Evolutionary conservation across 2,329 filamentous ascomycete species (phyloP), one percentile per base, ranked within the genome.

Genomic region (Epichloe elymi): DNA sequence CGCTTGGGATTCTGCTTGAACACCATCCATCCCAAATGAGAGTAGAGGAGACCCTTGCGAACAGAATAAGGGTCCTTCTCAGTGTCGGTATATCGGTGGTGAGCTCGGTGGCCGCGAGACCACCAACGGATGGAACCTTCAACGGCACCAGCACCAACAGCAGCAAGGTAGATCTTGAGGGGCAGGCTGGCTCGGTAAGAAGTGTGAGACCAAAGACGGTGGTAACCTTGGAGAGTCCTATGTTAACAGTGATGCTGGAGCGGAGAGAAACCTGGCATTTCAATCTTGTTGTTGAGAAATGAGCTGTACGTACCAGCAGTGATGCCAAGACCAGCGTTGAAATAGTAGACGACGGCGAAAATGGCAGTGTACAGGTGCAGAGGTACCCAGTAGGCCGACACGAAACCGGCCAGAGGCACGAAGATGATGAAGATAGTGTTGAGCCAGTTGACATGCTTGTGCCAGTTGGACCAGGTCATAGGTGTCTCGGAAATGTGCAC

Each of bases 381-480:
- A 51, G 88, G 87, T 44, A 88, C 84, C 83, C 85, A 95, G 70
- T 86, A 81, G 48, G 88, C 77, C 50, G 80, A 77, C 59, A 93
- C 69, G 63, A 85, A 78, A 56, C 89, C 89, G 52, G 79, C 74
- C 46, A 90, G 55, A 41, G 90, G 89, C 44, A 95, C 77, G 58
- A 85, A 75, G 57, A 94, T 68, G 65, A 95, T 91, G 66, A 95
- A 78, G 55, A 75, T 78, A 56, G 87, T 83, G 68, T 95, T 95
- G 58, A 95, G 77, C 88, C 89, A 95, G 77, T 95, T 89, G 74
- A 95, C 78, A 65, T 95, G 89, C 72, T 90, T 85, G 72, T 89
- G 83, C 86, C 87, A 93, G 74, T 95, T 95, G 62, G 75, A 73
- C 69, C 75, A 77, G 54, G 87, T 95, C 60, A 94, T 83, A 52